Evolutionary conservation across 768 basidiomycete species (phyloP).

Genomic region (Paxillus involutus): DNA sequence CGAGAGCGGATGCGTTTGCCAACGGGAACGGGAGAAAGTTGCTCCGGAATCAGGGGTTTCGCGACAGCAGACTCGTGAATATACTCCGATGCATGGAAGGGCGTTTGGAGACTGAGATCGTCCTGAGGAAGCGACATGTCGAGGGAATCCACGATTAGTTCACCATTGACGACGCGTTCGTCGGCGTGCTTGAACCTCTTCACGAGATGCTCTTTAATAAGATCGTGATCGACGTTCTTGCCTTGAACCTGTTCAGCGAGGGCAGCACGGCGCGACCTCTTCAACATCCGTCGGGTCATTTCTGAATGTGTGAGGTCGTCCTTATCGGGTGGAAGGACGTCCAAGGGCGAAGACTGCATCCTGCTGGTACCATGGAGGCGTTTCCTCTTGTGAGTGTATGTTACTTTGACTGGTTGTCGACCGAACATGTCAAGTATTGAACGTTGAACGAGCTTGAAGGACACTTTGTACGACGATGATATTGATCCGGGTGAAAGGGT

Average conservation of each 20-base stretch:
- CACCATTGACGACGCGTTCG: constrained; percentile 6
- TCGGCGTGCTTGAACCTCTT: constrained; percentile 35
- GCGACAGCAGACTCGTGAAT: constrained; percentile 23
- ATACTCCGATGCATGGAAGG: constrained; percentile 23
- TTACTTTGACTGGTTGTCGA: constrained; percentile 21
- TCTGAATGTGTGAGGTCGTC: constrained; percentile 38
- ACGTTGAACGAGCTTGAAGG: neutral
- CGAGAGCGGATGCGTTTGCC: constrained; percentile 35
- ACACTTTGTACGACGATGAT: too few species aligned
- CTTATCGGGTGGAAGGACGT: constrained; percentile 22
- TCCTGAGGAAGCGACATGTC: constrained; percentile 11
- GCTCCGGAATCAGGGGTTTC: constrained; percentile 27
- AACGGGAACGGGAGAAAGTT: constrained; percentile 44
- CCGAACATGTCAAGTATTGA: constrained; percentile 9
- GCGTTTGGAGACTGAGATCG: constrained; percentile 26
- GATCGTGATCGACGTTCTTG: constrained; percentile 12
- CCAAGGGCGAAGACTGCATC: constrained; percentile 27
- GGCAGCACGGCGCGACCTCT: constrained; percentile 42
- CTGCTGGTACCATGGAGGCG: constrained; percentile 13
- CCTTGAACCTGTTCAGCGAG: constrained; percentile 22
- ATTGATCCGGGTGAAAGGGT: too few species aligned
- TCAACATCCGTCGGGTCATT: constrained; percentile 47
- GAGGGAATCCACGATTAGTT: neutral
- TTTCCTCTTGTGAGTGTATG: constrained; percentile 34
- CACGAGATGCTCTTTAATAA: constrained; percentile 20